A percentile compares a stretch with the other conserved stretches of the same genome.
phyloP scores from a whole-genome alignment of 2,329 filamentous ascomycete species.

The Hymenoscyphus fructigenus region DNA sequence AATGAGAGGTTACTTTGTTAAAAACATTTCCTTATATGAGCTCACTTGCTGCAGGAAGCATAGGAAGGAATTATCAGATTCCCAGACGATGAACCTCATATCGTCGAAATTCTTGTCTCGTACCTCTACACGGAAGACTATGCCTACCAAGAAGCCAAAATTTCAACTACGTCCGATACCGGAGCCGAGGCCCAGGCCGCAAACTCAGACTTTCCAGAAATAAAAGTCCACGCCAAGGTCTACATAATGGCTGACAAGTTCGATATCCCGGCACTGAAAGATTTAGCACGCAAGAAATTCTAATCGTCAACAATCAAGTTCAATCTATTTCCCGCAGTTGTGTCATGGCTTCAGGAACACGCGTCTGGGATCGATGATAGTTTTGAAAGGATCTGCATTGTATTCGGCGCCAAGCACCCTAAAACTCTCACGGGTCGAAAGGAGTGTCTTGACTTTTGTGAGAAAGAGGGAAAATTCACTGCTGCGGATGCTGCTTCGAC shows the following conservation, averaged over 20 bases:
- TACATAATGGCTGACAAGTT: not conserved
- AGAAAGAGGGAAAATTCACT: not conserved
- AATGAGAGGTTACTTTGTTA: too few species aligned
- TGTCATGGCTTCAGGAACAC: not conserved
- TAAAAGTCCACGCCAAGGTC: not conserved
- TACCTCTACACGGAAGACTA: slow-evolving; percentile 2
- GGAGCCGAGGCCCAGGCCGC: too few species aligned
- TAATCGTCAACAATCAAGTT: too few species aligned
- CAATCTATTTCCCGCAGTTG: too few species aligned
- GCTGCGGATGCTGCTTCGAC: not conserved
- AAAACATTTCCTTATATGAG: too few species aligned
- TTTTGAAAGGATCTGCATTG: not conserved
- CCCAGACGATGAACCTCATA: not conserved
- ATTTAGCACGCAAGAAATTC: not conserved
- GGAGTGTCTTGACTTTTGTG: not conserved
- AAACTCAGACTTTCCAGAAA: too few species aligned
- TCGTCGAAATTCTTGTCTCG: not conserved
- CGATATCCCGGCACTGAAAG: not conserved
- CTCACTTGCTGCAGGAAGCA: not conserved
- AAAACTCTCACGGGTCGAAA: not conserved
- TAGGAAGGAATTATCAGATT: not conserved
- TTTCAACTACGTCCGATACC: too few species aligned
- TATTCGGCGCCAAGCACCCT: not conserved
- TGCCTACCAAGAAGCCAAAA: not conserved
- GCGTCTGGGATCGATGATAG: not conserved